These are phyloP conservation scores for Backusella liffmaniae DNA, from an alignment of 192 early-diverging fungal species.

Conservation along the genomic window DNA sequence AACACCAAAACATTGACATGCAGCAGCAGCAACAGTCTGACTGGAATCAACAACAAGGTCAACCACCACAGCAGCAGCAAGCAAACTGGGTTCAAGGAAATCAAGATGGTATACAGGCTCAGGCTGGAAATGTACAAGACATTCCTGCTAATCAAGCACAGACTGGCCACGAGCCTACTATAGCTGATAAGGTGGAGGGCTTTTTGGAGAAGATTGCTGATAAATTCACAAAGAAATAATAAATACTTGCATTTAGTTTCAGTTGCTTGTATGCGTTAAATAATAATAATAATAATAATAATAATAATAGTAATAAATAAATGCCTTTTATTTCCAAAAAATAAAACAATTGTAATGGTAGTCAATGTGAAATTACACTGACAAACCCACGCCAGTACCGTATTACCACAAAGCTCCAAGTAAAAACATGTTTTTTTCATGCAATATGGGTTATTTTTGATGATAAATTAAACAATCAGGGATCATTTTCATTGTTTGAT, in stretches of 20 bases:
- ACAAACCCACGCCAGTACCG: no score
- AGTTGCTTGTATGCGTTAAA: background rate
- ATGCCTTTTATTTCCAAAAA: background rate
- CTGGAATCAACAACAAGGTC: background rate
- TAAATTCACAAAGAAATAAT: background rate
- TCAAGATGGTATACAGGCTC: background rate
- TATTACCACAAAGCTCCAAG: no score
- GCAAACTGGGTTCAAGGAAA: background rate
- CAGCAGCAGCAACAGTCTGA: background rate
- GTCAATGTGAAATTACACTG: no score
- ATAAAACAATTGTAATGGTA: no score
- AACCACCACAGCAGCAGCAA: background rate
- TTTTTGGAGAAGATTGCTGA: background rate
- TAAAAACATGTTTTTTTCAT: no score
- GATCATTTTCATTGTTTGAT: no score
- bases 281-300: no score
- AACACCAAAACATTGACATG: background rate
- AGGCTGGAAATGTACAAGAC: background rate
- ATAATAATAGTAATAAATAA: background rate
- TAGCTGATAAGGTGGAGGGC: conserved; percentile 2
- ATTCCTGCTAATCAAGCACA: background rate
- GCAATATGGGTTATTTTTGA: no score
- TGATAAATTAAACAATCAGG: no score
- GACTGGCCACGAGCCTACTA: background rate
- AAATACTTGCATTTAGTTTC: background rate